Conservation (phyloP, 2,329 filamentous ascomycete species). For the Domatiomyces catenatus region DNA sequence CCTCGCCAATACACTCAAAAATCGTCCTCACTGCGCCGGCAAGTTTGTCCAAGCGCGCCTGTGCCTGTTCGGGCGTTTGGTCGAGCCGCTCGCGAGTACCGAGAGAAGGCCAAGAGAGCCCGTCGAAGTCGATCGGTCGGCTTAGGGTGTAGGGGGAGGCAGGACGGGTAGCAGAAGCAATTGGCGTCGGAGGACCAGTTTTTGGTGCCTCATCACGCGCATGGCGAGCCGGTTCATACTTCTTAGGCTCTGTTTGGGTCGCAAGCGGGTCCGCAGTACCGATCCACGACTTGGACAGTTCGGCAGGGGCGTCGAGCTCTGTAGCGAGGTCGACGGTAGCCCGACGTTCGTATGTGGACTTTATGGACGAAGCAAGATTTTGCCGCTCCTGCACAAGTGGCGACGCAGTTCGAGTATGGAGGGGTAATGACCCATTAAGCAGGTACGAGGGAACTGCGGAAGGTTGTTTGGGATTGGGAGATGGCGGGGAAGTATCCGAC, state of each 20-base stretch:
- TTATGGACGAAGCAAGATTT: constrained; percentile 42
- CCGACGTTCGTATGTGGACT: constrained; percentile 39
- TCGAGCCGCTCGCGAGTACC: constrained; percentile 39
- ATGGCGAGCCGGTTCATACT: constrained; percentile 35
- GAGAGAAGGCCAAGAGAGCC: constrained; percentile 36
- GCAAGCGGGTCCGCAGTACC: not conserved
- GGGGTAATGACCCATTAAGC: constrained; percentile 39
- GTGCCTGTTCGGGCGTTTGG: constrained; percentile 42
- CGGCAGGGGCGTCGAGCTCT: constrained; percentile 3
- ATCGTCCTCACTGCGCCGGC: constrained; percentile 48
- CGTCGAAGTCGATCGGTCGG: constrained; percentile 37
- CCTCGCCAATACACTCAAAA: constrained; percentile 50
- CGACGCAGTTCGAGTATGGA: constrained; percentile 27
- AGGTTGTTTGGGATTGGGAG: constrained; percentile 28
- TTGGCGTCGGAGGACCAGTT: constrained; percentile 34
- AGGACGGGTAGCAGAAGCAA: constrained; percentile 21
- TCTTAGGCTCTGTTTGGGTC: constrained; percentile 3
- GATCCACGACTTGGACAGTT: not conserved
- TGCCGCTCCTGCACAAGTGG: constrained; percentile 40
- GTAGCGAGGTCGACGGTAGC: constrained; percentile 20
- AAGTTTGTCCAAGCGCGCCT: constrained; percentile 44
- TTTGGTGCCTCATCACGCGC: constrained; percentile 35
- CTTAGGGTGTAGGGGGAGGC: constrained; percentile 35
- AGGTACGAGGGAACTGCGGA: constrained; percentile 42
- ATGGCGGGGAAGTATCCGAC: constrained; percentile 2